Evolutionary conservation across 2,329 filamentous ascomycete genomes (phyloP), one percentile per base, ranked within the genome.

Genomic region (Cryphonectria nitschkei): DNA sequence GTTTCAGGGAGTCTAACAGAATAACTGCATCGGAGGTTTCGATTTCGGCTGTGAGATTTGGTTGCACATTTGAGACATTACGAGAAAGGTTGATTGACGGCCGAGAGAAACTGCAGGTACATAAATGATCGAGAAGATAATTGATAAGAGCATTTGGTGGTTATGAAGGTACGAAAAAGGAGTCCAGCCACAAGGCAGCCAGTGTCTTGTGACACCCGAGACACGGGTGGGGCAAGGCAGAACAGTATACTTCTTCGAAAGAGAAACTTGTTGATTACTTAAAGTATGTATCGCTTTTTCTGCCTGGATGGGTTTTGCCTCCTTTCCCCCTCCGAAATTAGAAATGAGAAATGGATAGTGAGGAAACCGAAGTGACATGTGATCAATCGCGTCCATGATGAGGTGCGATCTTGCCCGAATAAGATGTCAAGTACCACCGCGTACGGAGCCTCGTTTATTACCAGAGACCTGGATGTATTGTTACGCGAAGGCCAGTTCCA

Each of bases 341-440:
- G 22, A n/a, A 9, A n/a, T 50, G 2, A n/a, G 26, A 50, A 0
- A 7, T 50, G 46, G 46, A 8, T 22, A n/a, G 22, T n/a, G 9
- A 50, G 7, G 2, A 29, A 32, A 2, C 54, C 54, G 5, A 54
- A 11, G 22, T 3, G 32, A 32, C 8, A 22, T 22, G 3, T 19
- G 19, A n/a, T 6, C 14, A 58, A 26, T 58, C n/a, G 37, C 29
- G n/a, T 52, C 37, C 32, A 37, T 37, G 9, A 41, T 37, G 26
- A 39, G n/a, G 16, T 14, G 37, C 52, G 29, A 41, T 34, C 16
- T n/a, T 13, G 50, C 19, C 34, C 9, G 19, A 60, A 32, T 22
- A 61, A 41, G 61, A n/a, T 50, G 64, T 68, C 70, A 68, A 22
- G 68, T 72, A 61, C 65, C 68, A 72, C 65, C 32, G 50, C 22